Percentiles rank a stretch among this genome's conserved stretches.
Conservation (phyloP, 2,329 filamentous ascomycete species). For the Zymoseptoria brevis region DNA sequence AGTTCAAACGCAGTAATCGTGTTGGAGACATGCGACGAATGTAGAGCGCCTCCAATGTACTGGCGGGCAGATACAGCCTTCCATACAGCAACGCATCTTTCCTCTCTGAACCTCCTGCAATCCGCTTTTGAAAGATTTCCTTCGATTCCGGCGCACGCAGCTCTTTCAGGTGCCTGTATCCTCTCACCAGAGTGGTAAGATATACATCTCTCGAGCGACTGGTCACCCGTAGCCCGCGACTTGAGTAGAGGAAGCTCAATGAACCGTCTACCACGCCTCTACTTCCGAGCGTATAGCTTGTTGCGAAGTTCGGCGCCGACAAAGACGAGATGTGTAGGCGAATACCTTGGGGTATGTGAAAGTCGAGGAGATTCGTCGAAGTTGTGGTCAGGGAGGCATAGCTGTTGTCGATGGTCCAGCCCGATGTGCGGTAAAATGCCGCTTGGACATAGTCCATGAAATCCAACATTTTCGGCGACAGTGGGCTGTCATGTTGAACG, state of each 20-base stretch:
- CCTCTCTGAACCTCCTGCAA: constrained; percentile 42
- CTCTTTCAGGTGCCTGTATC: constrained; percentile 71
- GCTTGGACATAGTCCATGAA: constrained; percentile 97
- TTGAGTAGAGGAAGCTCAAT: constrained; percentile 94
- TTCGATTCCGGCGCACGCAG: constrained; percentile 46
- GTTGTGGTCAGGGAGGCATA: constrained; percentile 82
- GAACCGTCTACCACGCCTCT: constrained; percentile 90
- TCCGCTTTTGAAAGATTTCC: constrained; percentile 40
- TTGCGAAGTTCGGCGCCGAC: constrained; percentile 85
- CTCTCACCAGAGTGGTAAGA: constrained; percentile 67
- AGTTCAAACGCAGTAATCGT: constrained; percentile 71
- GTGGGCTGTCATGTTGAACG: background rate
- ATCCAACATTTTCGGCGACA: constrained; percentile 61
- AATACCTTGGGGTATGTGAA: constrained; percentile 74
- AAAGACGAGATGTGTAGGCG: constrained; percentile 84
- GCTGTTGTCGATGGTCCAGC: constrained; percentile 87
- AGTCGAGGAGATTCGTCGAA: constrained; percentile 77
- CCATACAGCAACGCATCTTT: constrained; percentile 64
- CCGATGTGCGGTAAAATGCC: constrained; percentile 77
- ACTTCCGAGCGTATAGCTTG: constrained; percentile 83
- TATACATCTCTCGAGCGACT: constrained; percentile 69
- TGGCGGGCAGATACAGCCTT: constrained; percentile 72
- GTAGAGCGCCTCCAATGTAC: constrained; percentile 78
- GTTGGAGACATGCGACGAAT: constrained; percentile 69
- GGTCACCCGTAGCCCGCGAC: constrained; percentile 60